A percentile compares a stretch with the other conserved stretches of the same genome.
These are phyloP conservation scores for Mortierella alpina DNA, from an alignment of 192 early-diverging fungal genomes.

Conservation along the genomic window DNA sequence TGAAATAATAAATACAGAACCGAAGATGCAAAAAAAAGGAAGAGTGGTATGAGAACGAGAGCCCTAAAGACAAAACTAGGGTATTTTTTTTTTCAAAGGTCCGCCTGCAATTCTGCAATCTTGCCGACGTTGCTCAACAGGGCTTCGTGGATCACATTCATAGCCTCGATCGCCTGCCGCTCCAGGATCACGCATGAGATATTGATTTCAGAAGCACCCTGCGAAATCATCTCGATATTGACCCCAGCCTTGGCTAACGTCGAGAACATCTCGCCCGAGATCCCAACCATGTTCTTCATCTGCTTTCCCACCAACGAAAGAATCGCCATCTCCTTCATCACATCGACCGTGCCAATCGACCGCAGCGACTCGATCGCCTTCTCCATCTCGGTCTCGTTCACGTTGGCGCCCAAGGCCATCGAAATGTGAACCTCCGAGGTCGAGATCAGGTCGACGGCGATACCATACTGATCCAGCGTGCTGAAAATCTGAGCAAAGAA, in stretches of 20 bases:
- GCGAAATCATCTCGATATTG: conserved; percentile 99
- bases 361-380: conserved; percentile 83
- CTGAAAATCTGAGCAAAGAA: conserved; percentile 97
- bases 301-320: conserved; percentile 94
- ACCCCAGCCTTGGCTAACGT: conserved; percentile 87
- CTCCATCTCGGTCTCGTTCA: conserved; percentile 77
- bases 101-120: neutral
- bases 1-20: no score
- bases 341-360: conserved; percentile 85
- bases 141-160: conserved; percentile 92
- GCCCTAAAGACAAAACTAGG: neutral
- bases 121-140: conserved; percentile 59
- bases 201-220: conserved; percentile 98
- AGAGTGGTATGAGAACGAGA: neutral
- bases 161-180: conserved; percentile 72
- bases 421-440: conserved; percentile 95
- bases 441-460: conserved; percentile 93
- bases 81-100: neutral
- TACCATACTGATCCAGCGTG: conserved; percentile 90
- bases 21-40: no score
- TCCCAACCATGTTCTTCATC: conserved; percentile 98
- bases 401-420: conserved; percentile 78
- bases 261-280: conserved; percentile 93
- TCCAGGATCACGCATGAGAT: conserved; percentile 96
- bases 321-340: conserved; percentile 92